A percentile compares a stretch with the other conserved stretches of the same genome.
phyloP scores from a whole-genome alignment of 2,329 filamentous ascomycete species.

The Hirsutella minnesotensis region DNA sequence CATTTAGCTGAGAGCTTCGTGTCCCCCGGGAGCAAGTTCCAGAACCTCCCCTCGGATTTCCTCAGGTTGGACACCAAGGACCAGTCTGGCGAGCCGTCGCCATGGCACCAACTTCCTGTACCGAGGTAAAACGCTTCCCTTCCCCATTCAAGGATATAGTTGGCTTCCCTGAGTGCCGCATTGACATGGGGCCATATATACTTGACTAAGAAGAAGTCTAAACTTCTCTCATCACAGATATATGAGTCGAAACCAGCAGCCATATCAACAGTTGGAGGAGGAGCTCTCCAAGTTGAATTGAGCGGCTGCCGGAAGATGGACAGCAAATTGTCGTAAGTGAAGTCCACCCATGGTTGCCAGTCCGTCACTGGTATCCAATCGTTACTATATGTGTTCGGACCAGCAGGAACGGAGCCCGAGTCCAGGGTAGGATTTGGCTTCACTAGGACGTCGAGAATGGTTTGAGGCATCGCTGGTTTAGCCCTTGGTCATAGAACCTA shows the following conservation, averaged over 20 bases:
- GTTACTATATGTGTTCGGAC: neutral
- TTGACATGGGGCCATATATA: neutral
- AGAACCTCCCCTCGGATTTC: neutral
- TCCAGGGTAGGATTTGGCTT: neutral
- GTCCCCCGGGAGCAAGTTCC: slow-evolving; percentile 1
- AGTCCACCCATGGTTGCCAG: neutral
- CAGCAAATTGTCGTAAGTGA: neutral
- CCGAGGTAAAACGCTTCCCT: neutral
- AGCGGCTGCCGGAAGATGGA: slow-evolving; percentile 1
- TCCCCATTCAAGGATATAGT: neutral
- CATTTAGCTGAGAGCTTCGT: neutral
- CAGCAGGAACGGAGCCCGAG: neutral
- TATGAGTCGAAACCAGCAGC: neutral
- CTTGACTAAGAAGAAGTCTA: neutral
- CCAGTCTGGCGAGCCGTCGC: neutral
- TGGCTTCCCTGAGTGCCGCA: neutral
- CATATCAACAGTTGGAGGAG: neutral
- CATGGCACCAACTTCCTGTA: slow-evolving; percentile 1
- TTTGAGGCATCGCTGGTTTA: neutral
- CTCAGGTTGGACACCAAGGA: neutral
- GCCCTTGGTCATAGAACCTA: neutral
- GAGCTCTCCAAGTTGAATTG: neutral
- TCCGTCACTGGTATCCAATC: neutral
- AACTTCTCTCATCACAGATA: neutral
- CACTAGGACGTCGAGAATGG: neutral